Conservation (phyloP, 1,284 basidiomycete species). For the Phellopilus nigrolimitatus region DNA sequence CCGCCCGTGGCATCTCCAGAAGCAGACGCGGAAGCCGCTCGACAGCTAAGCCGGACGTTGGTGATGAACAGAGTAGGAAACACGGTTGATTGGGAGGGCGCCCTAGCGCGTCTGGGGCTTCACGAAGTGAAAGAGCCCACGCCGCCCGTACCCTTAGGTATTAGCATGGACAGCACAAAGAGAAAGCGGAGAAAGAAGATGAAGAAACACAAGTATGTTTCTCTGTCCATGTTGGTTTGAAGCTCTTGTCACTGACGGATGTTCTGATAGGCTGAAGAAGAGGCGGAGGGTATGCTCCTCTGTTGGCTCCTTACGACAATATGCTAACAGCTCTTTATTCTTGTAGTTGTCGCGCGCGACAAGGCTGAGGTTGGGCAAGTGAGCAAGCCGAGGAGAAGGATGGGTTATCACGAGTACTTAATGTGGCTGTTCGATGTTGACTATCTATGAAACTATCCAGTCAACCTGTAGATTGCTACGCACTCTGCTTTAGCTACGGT, state of each 20-base stretch:
- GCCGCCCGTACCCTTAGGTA: constrained; percentile 43
- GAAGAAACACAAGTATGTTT: constrained; percentile 83
- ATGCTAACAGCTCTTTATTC: constrained; percentile 1
- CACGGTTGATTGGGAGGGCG: constrained; percentile 58
- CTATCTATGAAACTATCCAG: no score
- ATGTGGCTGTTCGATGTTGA: no score
- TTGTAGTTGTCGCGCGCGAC: constrained; percentile 27
- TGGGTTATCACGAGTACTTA: no score
- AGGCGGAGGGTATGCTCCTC: constrained; percentile 36
- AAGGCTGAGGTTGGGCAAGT: constrained; percentile 27
- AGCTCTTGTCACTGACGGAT: constrained; percentile 3
- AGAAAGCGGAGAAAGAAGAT: constrained; percentile 84
- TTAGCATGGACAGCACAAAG: constrained; percentile 72
- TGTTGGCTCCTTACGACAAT: neutral
- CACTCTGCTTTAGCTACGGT: no score
- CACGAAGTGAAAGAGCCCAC: constrained; percentile 43
- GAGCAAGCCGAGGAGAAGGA: neutral
- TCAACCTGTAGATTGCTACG: no score
- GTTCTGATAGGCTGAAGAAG: constrained; percentile 37
- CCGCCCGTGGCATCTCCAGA: constrained; percentile 53
- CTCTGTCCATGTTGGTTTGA: constrained; percentile 1
- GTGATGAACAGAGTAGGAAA: constrained; percentile 59
- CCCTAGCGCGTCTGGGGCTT: constrained; percentile 56
- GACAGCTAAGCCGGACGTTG: constrained; percentile 63
- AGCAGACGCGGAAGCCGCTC: constrained; percentile 69